phyloP scores from a whole-genome alignment of 768 basidiomycete species.

The Agaricus subrufescens region DNA sequence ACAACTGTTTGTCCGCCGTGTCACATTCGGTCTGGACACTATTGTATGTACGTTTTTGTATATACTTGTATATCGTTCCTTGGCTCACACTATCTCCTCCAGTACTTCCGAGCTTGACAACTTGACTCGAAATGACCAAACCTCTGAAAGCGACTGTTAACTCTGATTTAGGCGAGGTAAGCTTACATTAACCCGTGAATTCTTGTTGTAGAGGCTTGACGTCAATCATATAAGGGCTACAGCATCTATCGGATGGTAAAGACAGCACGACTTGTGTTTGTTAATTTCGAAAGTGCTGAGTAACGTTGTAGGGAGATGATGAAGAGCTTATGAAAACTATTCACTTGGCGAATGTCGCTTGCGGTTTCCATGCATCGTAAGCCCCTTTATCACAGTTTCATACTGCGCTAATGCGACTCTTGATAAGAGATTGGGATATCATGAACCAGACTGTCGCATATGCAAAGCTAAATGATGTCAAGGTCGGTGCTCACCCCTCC shows the following conservation, averaged over 20 bases:
- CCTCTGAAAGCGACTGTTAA: slow-evolving; percentile 42
- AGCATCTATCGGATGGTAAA: slow-evolving; percentile 43
- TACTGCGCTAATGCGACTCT: neutral
- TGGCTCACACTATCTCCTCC: neutral
- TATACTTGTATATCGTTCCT: too few relatives aligned
- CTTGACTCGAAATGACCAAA: neutral
- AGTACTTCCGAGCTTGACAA: neutral
- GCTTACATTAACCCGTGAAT: neutral
- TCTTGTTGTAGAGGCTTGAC: neutral
- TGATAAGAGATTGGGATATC: slow-evolving; percentile 50
- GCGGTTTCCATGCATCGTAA: slow-evolving; percentile 66
- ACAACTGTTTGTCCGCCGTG: too few relatives aligned
- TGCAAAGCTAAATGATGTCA: slow-evolving; percentile 51
- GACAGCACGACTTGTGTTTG: too few relatives aligned
- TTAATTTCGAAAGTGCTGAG: neutral
- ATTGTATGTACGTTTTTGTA: too few relatives aligned
- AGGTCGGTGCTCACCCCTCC: slow-evolving; percentile 65
- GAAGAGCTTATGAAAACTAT: slow-evolving; percentile 51
- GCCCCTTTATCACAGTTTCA: neutral
- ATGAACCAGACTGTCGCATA: slow-evolving; percentile 60
- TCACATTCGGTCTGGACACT: too few relatives aligned
- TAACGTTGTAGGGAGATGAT: slow-evolving; percentile 38
- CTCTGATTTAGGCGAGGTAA: slow-evolving; percentile 55
- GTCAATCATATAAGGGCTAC: slow-evolving; percentile 33
- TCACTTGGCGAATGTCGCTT: slow-evolving; percentile 60